Percentiles rank a stretch among this genome's conserved stretches.
Conservation (phyloP, 2,329 filamentous ascomycete species). For the Alternaria solani region DNA sequence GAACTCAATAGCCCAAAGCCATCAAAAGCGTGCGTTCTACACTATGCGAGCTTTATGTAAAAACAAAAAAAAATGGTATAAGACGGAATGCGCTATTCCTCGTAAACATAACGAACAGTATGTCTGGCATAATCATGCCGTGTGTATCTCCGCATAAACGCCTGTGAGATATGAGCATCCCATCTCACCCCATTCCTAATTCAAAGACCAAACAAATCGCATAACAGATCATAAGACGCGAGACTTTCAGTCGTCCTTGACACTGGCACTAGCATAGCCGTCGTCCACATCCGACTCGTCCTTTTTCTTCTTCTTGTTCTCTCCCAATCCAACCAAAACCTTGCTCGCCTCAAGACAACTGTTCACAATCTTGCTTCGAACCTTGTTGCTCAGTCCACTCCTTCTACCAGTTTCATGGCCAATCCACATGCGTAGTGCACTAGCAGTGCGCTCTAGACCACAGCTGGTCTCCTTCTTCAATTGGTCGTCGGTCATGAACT, state of each 20-base stretch:
- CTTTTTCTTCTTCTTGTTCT: conserved; percentile 4
- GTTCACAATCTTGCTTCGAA: conserved; percentile 51
- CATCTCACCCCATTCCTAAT: background rate
- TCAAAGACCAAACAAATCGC: background rate
- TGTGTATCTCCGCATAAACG: conserved; percentile 1
- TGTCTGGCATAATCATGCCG: background rate
- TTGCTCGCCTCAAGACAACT: conserved; percentile 55
- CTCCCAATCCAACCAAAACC: conserved; percentile 51
- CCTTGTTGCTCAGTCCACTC: conserved; percentile 51
- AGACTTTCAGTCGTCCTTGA: conserved; percentile 31
- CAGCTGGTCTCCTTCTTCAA: conserved; percentile 45
- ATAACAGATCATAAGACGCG: background rate
- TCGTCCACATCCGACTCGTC: conserved; percentile 38
- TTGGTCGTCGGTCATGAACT: conserved; percentile 45
- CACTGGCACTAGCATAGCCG: conserved; percentile 41
- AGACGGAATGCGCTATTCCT: background rate
- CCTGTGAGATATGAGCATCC: background rate
- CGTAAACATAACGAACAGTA: background rate
- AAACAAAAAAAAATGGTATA: background rate
- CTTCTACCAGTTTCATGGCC: conserved; percentile 54
- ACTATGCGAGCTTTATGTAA: background rate
- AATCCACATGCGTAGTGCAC: conserved; percentile 56
- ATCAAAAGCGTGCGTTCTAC: background rate
- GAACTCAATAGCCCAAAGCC: background rate
- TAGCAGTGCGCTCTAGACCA: conserved; percentile 56